These are phyloP conservation scores for Sequoia sempervirens DNA, from an alignment of 75 land plant genomes.

Conservation along the genomic window DNA sequence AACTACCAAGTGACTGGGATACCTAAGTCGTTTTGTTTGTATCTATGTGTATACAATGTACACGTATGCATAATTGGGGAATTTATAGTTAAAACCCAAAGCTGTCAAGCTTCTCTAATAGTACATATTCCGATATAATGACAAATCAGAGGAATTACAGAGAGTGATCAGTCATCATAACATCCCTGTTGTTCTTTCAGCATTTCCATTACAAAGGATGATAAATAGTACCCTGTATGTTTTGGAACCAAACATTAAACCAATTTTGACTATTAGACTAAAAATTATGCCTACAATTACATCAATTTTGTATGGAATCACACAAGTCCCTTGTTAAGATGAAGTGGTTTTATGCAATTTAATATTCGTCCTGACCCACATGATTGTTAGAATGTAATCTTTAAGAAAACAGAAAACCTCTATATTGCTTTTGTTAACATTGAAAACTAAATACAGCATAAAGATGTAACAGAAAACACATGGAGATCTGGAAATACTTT, in stretches of 20 bases:
- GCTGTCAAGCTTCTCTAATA: not conserved
- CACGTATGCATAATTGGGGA: no score
- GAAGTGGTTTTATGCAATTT: not conserved
- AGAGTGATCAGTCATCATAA: not conserved
- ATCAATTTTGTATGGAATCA: not conserved
- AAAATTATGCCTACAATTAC: not conserved
- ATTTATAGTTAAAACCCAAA: not conserved
- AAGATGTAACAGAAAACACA: not conserved
- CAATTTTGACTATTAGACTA: not conserved
- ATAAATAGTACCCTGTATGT: not conserved
- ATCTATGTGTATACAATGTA: no score
- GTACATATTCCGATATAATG: not conserved
- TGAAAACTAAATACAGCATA: not conserved
- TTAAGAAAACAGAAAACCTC: not conserved
- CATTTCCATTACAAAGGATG: not conserved
- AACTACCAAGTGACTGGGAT: not conserved
- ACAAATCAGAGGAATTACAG: not conserved
- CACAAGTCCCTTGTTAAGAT: not conserved
- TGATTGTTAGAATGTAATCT: not conserved
- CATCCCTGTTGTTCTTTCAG: not conserved
- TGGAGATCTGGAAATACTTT: conserved; percentile 26
- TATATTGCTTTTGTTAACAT: not conserved
- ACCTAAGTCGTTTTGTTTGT: not conserved
- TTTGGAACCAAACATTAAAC: not conserved
- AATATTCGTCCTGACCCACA: not conserved